These are phyloP conservation scores for Allium cepa DNA, from an alignment of 106 monocot genomes.

Conservation along the genomic window DNA sequence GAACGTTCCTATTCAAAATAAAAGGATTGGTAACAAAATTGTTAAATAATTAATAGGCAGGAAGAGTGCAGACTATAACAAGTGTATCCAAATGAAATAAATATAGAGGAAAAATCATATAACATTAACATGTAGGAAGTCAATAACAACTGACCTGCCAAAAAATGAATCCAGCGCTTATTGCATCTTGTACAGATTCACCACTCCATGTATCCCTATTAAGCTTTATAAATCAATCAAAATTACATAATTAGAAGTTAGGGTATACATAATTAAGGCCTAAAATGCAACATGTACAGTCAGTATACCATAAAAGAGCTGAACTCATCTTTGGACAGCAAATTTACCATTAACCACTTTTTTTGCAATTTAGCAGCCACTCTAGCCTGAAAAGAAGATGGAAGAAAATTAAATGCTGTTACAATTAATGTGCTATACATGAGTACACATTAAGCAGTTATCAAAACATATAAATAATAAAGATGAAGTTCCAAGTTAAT, in stretches of 20 bases:
- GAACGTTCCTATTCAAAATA: constrained; percentile 36
- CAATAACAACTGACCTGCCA: background rate
- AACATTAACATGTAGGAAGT: background rate
- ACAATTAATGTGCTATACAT: background rate
- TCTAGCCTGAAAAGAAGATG: background rate
- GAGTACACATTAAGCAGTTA: too few species aligned
- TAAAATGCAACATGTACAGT: background rate
- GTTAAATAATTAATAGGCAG: background rate
- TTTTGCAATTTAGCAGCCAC: background rate
- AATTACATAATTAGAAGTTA: background rate
- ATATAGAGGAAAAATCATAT: background rate
- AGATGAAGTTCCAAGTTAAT: too few species aligned
- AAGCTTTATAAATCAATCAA: background rate
- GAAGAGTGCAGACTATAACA: background rate
- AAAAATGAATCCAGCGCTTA: background rate
- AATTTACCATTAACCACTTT: constrained; percentile 11
- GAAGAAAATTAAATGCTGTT: too few species aligned
- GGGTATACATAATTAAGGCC: background rate
- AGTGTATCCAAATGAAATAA: background rate
- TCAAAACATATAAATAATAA: too few species aligned
- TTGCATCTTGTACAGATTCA: background rate
- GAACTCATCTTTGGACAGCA: background rate
- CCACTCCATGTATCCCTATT: constrained; percentile 8
- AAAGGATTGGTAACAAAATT: background rate
- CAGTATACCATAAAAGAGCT: constrained; percentile 6